Evolutionary conservation across 1,284 basidiomycete species (phyloP), one percentile per base, ranked within the genome.

Genomic region (Puccinia hordei): DNA sequence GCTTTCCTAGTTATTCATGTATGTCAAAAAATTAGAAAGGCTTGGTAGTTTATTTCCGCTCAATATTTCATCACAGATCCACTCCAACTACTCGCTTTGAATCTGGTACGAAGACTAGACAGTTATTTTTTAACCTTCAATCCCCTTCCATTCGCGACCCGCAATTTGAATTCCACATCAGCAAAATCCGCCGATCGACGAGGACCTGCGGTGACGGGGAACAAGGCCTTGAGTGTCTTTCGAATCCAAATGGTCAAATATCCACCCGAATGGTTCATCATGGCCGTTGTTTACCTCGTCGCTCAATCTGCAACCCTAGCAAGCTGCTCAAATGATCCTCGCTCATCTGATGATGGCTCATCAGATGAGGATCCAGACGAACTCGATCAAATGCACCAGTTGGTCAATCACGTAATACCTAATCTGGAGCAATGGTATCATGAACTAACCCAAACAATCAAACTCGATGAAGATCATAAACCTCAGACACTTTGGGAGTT

Each of bases 401-500:
- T 51, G 22, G 46, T 71, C 17, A 33, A 22, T 27, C 46, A 35
- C 2, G 3, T n/a, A 4, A 6, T 53, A 0, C 46, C 68, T 30
- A 8, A 51, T 51, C 51, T 19, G 27, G 27, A 71, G 53, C 68
- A 55, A 33, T 71, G 68, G 68, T 51, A 51, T 38, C 68, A 46
- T 35, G 68, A 71, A 33, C 51, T 71, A 9, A 71, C 51, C 2
- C 46, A 71, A 22, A 30, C 27, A 33, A 71, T 71, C 24, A 51
- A 71, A 71, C 49, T 33, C 0, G 68, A 71, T 22, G 22, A 71
- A 35, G 46, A 71, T 49, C 24, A 44, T 22, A 57, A 73, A 24
- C 72, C 55, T 73, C 72, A 73, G 12, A 73, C 38, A 61, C 72
- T 73, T 30, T 73, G 72, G 72, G 72, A 73, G 72, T 73, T 57